Evolutionary conservation across 768 basidiomycete genomes (phyloP), one percentile per base, ranked within the genome.

Genomic region (Flagelloscypha sp.): DNA sequence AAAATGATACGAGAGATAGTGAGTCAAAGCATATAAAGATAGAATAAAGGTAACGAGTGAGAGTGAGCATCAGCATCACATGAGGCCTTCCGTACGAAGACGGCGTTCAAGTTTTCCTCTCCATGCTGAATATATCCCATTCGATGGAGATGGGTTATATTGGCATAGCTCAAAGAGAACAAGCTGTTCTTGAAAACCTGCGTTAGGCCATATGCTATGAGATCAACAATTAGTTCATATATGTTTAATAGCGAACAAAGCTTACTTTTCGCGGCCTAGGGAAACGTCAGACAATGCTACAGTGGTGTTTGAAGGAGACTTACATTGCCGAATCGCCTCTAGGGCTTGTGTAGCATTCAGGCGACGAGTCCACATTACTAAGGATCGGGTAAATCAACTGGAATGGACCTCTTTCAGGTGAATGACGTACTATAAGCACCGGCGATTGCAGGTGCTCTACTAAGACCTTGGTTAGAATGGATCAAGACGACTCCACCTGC

Each of bases 161-260:
- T 68, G 65, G 53, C 83, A 85, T 21, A 84, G 63, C 48, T 79
- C 79, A 37, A 82, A 85, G 30, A 86, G 60, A 22, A 83, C 75
- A 18, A 86, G 69, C 46, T 86, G 83, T 58, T 84, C 79, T 38
- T 80, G 75, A 55, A 85, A 84, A 28, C 82, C 83, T n/a, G 79
- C 71, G 42, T 75, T 81, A 41, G 75, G 71, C 81, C 82, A 84
- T 35, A 84, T 80, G 48, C 84, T 79, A 32, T 82, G 78, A 31
- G 73, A 82, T 84, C 46, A 33, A 42, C 21, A 6, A 23, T 17
- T 38, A 15, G 13, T 35, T 22, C 28, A 37, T 16, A 24, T 22
- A 22, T 20, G 37, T 11, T 41, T 17, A 4, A 8, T 32, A 29
- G 25, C 42, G 18, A 44, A 37, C 22, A 24, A 24, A 13, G 15